phyloP scores from a whole-genome alignment of 192 early-diverging fungal genomes.

The Umbelopsis isabellina region DNA sequence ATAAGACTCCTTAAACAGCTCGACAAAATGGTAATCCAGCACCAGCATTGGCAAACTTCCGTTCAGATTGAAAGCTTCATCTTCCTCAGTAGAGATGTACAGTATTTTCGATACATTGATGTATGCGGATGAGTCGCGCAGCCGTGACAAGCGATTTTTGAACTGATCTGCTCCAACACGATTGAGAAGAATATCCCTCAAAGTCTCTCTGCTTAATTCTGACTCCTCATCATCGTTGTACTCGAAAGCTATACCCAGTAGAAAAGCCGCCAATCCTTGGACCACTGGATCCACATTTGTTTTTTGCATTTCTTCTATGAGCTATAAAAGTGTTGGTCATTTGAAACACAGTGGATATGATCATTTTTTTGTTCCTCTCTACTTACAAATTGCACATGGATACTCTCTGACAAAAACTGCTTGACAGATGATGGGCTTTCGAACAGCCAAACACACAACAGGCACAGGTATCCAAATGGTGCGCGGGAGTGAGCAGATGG shows the following conservation, averaged over 20 bases:
- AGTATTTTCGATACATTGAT: conserved; percentile 73
- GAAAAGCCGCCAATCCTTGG: conserved; percentile 88
- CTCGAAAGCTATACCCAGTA: conserved; percentile 85
- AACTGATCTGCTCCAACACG: conserved; percentile 90
- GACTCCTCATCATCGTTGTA: conserved; percentile 85
- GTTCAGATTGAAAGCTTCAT: conserved; percentile 34
- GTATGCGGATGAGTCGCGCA: conserved; percentile 84
- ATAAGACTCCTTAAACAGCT: conserved; percentile 80
- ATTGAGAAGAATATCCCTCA: conserved; percentile 84
- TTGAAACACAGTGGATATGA: not conserved
- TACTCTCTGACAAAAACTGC: conserved; percentile 86
- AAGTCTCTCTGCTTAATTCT: conserved; percentile 64
- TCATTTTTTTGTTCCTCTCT: not conserved
- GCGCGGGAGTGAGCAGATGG: conserved; percentile 66
- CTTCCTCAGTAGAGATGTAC: conserved; percentile 64
- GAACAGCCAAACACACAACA: conserved; percentile 87
- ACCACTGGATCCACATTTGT: conserved; percentile 84
- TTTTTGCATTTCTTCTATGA: conserved; percentile 91
- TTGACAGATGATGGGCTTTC: conserved; percentile 79
- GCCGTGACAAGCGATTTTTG: conserved; percentile 76
- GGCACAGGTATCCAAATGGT: conserved; percentile 73
- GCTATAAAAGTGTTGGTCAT: conserved; percentile 42
- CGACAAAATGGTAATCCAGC: conserved; percentile 85
- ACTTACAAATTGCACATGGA: conserved; percentile 88
- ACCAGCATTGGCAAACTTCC: conserved; percentile 68